These are phyloP conservation scores for Xylariaceae sp. DNA, from an alignment of 2,329 filamentous ascomycete species.

Conservation along the genomic window DNA sequence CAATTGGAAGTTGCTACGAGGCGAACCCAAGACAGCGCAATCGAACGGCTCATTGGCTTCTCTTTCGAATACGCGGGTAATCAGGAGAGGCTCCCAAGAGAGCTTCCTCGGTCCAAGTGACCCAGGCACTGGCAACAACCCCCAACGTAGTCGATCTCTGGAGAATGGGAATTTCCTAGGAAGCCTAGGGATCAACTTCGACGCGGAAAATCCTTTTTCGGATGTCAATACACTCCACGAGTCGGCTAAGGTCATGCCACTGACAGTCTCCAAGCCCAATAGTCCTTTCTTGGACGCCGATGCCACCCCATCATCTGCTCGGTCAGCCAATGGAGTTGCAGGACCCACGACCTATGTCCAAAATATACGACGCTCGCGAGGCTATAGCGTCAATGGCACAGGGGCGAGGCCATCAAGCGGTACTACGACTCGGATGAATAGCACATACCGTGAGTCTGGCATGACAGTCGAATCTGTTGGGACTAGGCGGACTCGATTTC, in stretches of 20 bases:
- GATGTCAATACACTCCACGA: conserved; percentile 42
- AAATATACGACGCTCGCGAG: conserved; percentile 48
- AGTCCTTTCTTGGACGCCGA: conserved; percentile 50
- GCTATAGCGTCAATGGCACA: conserved; percentile 37
- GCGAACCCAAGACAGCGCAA: conserved; percentile 25
- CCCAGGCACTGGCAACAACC: conserved; percentile 24
- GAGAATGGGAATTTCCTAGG: conserved; percentile 39
- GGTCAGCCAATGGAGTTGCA: conserved; percentile 23
- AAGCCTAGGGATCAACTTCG: conserved; percentile 36
- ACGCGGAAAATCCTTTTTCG: conserved; percentile 43
- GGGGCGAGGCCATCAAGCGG: conserved; percentile 21
- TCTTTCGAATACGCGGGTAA: conserved; percentile 25
- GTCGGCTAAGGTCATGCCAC: conserved; percentile 37
- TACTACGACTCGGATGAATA: conserved; percentile 29
- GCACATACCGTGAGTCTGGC: conserved; percentile 43
- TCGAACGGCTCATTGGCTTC: conserved; percentile 26
- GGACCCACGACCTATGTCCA: conserved; percentile 40
- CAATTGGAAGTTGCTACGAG: conserved; percentile 33
- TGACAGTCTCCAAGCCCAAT: conserved; percentile 31
- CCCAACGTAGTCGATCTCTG: conserved; percentile 30
- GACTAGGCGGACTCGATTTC: conserved; percentile 49
- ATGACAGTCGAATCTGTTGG: conserved; percentile 40
- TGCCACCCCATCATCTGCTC: conserved; percentile 33
- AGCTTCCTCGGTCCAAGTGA: conserved; percentile 35
- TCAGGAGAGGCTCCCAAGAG: conserved; percentile 30